Base-by-base conservation (phyloP, 1,284 basidiomycete genomes). In the Ustilago bromivora region DNA sequence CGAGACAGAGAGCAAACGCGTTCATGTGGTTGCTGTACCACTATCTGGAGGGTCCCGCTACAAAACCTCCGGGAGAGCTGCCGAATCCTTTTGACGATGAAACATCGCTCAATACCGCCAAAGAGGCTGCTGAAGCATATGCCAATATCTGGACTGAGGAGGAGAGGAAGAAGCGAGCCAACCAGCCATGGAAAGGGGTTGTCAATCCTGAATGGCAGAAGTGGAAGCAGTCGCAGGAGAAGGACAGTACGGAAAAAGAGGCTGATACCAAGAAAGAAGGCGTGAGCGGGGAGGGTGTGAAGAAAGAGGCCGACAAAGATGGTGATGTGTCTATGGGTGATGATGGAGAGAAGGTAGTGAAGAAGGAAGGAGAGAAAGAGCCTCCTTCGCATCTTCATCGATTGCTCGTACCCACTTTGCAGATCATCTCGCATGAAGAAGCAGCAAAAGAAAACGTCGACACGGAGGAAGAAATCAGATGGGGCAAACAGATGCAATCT, bases 21-120 rank as follows among this genome's bases (percentile, higher is more conserved):
- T 85, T 85, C 73, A 66, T 85, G 60, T 85, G 84, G 84, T 70
- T 85, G 9, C 54, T 84, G 10, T 85, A 82, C 66, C 83, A 84
- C 60, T 85, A 85, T 47, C 71, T 83, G 52, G 83, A 85, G 57
- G 84, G 82, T 1, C 81, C 79, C 0, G 82, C 79, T 11, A 70
- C 74, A 11, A 47, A 67, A n/a, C 72, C 76, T 1, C 81, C 81
- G 1, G 81, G 80, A 34, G 70, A 66, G 41, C 58, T 66, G n/a
- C 57, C 69, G 6, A 85, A 85, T 41, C 84, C 84, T 0, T 85
- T 85, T 41, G 81, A 83, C 49, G 83, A 85, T 52, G 82, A 75
- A 1, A 53, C 61, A 1, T 76, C 76, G 11, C 57, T 46, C 11
- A 71, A 61, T 13, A 58, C 78, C 4, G 62, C 56, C 4, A 61